Conservation (phyloP, 2,329 filamentous ascomycete species). For the Alternaria triticimaculans region DNA sequence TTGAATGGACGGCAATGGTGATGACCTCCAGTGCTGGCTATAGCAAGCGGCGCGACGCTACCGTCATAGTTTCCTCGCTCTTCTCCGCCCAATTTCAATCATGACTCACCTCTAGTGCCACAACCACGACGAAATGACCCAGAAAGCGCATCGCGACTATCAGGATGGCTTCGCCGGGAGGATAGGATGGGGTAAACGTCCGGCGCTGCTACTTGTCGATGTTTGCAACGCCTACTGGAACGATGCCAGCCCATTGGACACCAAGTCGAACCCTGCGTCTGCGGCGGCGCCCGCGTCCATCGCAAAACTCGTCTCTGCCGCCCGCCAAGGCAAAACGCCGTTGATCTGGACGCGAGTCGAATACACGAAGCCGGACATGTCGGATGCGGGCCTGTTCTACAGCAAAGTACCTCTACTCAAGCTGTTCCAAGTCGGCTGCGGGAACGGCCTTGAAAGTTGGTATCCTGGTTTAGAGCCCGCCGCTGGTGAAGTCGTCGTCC, state of each 20-base stretch:
- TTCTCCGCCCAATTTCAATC: not conserved
- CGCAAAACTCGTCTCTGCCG: conserved; percentile 50
- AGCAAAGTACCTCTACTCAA: conserved; percentile 52
- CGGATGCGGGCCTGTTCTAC: conserved; percentile 55
- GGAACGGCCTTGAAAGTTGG: conserved; percentile 50
- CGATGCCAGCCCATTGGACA: conserved; percentile 51
- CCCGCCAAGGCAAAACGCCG: conserved; percentile 48
- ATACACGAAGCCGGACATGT: conserved; percentile 54
- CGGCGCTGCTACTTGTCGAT: conserved; percentile 56
- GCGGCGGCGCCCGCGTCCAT: conserved; percentile 49
- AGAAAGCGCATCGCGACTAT: conserved; percentile 6
- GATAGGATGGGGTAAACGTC: conserved; percentile 54
- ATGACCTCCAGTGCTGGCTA: conserved; percentile 1
- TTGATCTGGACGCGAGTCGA: conserved; percentile 56
- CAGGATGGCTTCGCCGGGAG: conserved; percentile 48
- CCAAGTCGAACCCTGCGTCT: conserved; percentile 47
- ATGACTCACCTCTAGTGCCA: conserved; percentile 9
- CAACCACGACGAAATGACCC: conserved; percentile 26
- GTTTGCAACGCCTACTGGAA: conserved; percentile 58
- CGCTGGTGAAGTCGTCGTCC: conserved; percentile 45
- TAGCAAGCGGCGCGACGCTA: conserved; percentile 8
- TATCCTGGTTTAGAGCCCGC: conserved; percentile 50
- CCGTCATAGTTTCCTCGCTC: conserved; percentile 7
- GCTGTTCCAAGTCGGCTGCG: conserved; percentile 52
- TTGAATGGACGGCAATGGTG: conserved; percentile 9